These are phyloP conservation scores for Venustampulla echinocandica DNA, from an alignment of 495 filamentous ascomycete genomes.

Conservation along the genomic window DNA sequence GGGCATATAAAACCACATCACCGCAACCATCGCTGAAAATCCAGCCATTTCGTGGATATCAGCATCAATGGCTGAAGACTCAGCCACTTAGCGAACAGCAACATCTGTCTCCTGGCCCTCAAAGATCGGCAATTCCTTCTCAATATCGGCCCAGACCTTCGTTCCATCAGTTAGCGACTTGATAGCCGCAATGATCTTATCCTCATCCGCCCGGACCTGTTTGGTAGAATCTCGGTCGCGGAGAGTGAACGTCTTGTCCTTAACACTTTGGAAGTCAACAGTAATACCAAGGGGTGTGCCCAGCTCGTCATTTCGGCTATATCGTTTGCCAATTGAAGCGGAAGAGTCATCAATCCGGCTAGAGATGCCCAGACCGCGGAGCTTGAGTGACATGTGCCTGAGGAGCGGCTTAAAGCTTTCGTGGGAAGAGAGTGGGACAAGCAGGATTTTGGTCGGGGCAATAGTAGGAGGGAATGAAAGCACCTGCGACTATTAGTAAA, in stretches of 20 bases:
- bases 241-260: constrained; percentile 63
- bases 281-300: constrained; percentile 65
- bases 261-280: constrained; percentile 65
- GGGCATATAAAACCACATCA: too few relatives aligned
- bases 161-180: constrained; percentile 44
- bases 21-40: too few relatives aligned
- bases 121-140: constrained; percentile 51
- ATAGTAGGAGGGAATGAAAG: constrained; percentile 67
- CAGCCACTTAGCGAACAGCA: constrained; percentile 12
- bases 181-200: constrained; percentile 56
- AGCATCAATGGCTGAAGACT: not conserved
- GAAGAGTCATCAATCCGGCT: constrained; percentile 58
- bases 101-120: constrained; percentile 42
- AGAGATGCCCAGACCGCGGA: constrained; percentile 51
- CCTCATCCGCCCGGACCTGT: constrained; percentile 58
- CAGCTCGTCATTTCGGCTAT: constrained; percentile 65
- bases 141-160: constrained; percentile 54
- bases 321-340: constrained; percentile 67
- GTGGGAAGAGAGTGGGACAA: constrained; percentile 61
- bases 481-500: constrained; percentile 36
- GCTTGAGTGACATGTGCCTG: constrained; percentile 46
- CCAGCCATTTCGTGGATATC: not conserved
- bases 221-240: constrained; percentile 63
- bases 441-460: constrained; percentile 68
- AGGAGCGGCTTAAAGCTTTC: constrained; percentile 51